Evolutionary conservation across 2,329 filamentous ascomycete genomes (phyloP).

Genomic region (Coleophoma eucalyptorum): DNA sequence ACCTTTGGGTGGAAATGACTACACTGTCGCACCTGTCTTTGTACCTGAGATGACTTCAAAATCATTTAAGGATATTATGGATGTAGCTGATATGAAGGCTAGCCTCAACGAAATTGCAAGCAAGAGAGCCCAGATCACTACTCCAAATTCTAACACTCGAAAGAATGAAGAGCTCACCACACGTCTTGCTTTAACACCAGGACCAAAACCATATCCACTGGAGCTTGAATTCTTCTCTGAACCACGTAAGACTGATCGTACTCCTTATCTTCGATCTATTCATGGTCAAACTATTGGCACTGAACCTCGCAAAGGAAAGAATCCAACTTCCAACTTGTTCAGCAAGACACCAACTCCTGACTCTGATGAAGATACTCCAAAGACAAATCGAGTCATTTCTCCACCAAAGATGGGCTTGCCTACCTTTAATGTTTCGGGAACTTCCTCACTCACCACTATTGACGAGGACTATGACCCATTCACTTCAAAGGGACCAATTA

Average conservation of each 20-base stretch:
- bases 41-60: too few species aligned
- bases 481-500: neutral
- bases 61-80: too few species aligned
- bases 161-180: neutral
- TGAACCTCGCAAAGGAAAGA: conserved; percentile 9
- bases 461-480: conserved; percentile 11
- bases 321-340: conserved; percentile 10
- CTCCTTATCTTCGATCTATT: conserved; percentile 14
- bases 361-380: neutral
- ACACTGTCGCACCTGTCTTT: neutral
- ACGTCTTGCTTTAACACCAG: conserved; percentile 8
- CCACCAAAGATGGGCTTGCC: conserved; percentile 15
- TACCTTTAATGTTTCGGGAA: conserved; percentile 3
- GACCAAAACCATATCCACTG: conserved; percentile 3
- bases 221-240: conserved; percentile 11
- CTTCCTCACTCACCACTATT: conserved; percentile 2
- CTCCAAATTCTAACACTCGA: neutral
- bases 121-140: neutral
- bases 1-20: neutral
- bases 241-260: conserved; percentile 2
- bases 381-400: neutral
- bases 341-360: conserved; percentile 7
- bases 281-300: conserved; percentile 14
- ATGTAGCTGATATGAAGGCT: neutral
- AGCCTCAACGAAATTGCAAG: neutral